These are phyloP conservation scores for Biscutella laevigata DNA, from an alignment of 441 rosid genomes.

Conservation along the genomic window DNA sequence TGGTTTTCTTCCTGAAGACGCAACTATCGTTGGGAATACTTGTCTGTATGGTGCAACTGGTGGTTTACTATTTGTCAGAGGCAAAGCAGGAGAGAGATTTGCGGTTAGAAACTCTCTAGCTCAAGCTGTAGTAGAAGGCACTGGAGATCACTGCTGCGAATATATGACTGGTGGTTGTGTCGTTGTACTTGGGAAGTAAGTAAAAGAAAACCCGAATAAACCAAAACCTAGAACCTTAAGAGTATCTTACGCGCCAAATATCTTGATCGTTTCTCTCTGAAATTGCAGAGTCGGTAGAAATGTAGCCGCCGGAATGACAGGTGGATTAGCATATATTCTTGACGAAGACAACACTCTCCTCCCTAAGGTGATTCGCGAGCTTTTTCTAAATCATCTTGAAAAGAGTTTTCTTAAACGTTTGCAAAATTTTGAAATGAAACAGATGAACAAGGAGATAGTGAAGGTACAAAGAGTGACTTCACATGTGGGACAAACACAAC, in stretches of 20 bases:
- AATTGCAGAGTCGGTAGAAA: constrained; percentile 90
- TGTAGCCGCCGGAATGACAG: constrained; percentile 97
- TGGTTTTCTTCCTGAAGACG: constrained; percentile 82
- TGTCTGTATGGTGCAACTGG: constrained; percentile 97
- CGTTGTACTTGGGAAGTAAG: constrained; percentile 95
- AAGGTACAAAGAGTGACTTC: constrained; percentile 89
- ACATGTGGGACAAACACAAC: constrained; percentile 88
- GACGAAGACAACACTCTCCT: constrained; percentile 81
- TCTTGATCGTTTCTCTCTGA: not conserved
- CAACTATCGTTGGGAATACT: constrained; percentile 92
- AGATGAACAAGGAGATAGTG: constrained; percentile 91
- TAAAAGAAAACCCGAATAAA: too few relatives aligned
- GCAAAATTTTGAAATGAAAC: constrained; percentile 9
- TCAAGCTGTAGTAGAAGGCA: constrained; percentile 95
- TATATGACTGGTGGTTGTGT: constrained; percentile 99
- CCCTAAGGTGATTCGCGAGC: constrained; percentile 88
- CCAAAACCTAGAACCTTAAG: not conserved
- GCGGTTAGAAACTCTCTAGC: constrained; percentile 94
- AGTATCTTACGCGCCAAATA: not conserved
- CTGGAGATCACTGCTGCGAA: constrained; percentile 92
- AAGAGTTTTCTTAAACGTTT: not conserved
- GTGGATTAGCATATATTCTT: constrained; percentile 85
- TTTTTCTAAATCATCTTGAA: not conserved
- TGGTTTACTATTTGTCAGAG: constrained; percentile 83
- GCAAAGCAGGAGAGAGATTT: constrained; percentile 95